These are phyloP conservation scores for Angomonas deanei DNA, from an alignment of 208 protist genomes.

Conservation along the genomic window DNA sequence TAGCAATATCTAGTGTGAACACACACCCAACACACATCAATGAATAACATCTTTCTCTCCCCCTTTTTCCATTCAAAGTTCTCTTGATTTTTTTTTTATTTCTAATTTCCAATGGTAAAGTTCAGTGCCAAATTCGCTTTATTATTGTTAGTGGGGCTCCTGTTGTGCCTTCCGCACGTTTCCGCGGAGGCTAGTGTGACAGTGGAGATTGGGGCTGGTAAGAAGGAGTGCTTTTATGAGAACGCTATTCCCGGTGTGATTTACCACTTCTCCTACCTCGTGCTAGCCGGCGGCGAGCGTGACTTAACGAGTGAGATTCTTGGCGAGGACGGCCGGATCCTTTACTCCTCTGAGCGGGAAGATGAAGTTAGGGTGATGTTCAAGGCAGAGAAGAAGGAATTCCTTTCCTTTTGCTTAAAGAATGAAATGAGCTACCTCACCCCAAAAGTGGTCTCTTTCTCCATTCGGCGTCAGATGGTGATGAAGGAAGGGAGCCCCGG, in stretches of 20 bases:
- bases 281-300: conserved; percentile 63
- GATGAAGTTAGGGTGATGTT: conserved; percentile 75
- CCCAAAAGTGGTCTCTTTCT: conserved; percentile 76
- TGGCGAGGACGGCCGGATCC: conserved; percentile 37
- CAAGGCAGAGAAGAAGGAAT: conserved; percentile 51
- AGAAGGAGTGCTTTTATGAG: conserved; percentile 81
- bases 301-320: conserved; percentile 67
- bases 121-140: too few relatives aligned
- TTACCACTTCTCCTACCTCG: conserved; percentile 76
- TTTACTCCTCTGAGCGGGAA: conserved; percentile 50
- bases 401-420: conserved; percentile 82
- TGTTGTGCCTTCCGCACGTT: background rate
- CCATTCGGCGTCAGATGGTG: conserved; percentile 15
- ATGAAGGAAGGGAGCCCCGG: conserved; percentile 1
- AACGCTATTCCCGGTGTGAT: conserved; percentile 44
- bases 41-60: background rate
- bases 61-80: background rate
- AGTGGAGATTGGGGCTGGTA: conserved; percentile 39
- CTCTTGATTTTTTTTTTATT: too few relatives aligned
- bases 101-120: too few relatives aligned
- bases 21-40: too few relatives aligned
- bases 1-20: too few relatives aligned
- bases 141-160: too few relatives aligned
- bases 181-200: conserved; percentile 36
- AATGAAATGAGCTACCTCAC: conserved; percentile 85